Evolutionary conservation across 1,284 basidiomycete genomes (phyloP), one percentile per base, ranked within the genome.

Genomic region (Coniferiporia sulphurascens): DNA sequence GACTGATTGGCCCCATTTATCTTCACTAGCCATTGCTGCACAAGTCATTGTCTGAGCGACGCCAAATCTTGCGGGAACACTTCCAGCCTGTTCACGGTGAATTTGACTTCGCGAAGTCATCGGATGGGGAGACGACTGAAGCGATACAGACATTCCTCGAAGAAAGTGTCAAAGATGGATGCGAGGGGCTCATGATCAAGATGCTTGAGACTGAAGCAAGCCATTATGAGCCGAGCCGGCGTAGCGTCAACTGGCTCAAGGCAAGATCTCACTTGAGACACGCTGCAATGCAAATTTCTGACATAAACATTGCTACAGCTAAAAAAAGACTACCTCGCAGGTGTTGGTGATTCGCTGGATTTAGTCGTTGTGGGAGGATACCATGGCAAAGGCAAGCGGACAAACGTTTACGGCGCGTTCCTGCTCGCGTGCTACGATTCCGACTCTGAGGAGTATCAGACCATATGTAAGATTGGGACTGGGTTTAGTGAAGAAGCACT

Each of bases 171-270:
- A 96, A 95, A 70, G 95, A 98, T 69, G 95, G 96, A 1, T 99
- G 97, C 72, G 97, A 99, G 72, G 97, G 97, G 2, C 80, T 99
- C 52, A 98, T 99, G 97, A 94, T 99, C 63, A 99, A 99, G 76
- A 97, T 98, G 93, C 78, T 99, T 12, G 90, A 95, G 44, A 91
- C 86, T 22, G 86, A 92, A 43, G 89, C 89, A 13, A 94, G 95
- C 69, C 92, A 85, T 66, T 99, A 99, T 72, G 95, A 98, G 72
- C 97, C 97, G 1, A 95, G 92, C 71, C 79, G 95, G 57, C 80
- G 97, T 46, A 94, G 89, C 73, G 91, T 98, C 64, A 98, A 99
- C 71, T 99, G 97, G 97, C 78, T 99, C 12, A 99, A 99, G 85
- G 95, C 93, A 64, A 61, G 73, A 2, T 45, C 8, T 6, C 13